Base-by-base conservation (phyloP, 805 yeast genomes). In the Candida nanaspora region DNA sequence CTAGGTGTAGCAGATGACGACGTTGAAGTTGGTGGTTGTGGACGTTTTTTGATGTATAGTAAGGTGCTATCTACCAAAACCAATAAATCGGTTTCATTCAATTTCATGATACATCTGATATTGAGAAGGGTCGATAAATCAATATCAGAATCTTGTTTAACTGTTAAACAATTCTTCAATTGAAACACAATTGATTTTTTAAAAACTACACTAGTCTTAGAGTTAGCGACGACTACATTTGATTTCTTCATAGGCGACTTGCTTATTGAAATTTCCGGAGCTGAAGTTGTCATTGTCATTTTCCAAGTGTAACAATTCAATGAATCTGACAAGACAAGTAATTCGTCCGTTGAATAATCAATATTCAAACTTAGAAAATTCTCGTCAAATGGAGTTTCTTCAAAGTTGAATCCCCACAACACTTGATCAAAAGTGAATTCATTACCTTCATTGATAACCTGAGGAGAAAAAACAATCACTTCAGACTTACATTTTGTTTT, bases 281-380 rank as follows among this genome's bases (percentile, higher is more conserved):
- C 10, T 8, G 20, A 4, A 42, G 45, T 7, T n/a, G 36, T 23
- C 7, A 46, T 8, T 7, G 39, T 40, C 7, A 61, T 19, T 27
- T 56, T 58, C 65, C 65, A 62, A 11, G 64, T 57, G 42, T 63
- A 63, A 40, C 61, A 55, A 41, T 61, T 62, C 15, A 63, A 40
- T 14, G 45, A 44, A 41, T 59, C 57, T 6, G 65, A 59, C 11
- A 61, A 41, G 1, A 61, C 63, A 9, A 62, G 37, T 14, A 63
- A 39, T 38, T 55, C 57, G 41, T 60, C 59, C 13, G 44, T 46
- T 37, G 42, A 44, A 2, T 47, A 16, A 40, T 62, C 65, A 9
- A 62, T 22, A 38, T 61, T 58, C 41, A 62, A 47, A 31, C 43
- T 41, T 11, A 61, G 29, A 30, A 60, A 59, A 36, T 49, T 46